These are phyloP conservation scores for Tillandsia leiboldiana DNA, from an alignment of 176 grass and related monocot genomes.

Conservation along the genomic window DNA sequence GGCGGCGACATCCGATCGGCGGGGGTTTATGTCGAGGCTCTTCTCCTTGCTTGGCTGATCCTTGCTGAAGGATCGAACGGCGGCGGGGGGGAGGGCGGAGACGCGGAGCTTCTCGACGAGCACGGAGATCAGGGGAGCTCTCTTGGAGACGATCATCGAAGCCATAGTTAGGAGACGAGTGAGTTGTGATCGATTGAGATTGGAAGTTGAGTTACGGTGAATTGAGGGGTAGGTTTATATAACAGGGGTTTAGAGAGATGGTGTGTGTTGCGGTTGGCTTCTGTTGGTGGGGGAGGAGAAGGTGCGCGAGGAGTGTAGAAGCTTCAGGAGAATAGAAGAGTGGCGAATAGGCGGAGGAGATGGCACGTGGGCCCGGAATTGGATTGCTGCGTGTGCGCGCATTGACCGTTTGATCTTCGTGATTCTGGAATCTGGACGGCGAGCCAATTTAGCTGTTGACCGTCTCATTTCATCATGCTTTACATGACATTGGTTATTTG, in stretches of 20 bases:
- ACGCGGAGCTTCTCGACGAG: background rate
- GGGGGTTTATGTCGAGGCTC: conserved; percentile 8
- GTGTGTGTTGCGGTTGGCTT: no score
- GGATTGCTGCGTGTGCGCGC: no score
- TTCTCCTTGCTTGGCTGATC: background rate
- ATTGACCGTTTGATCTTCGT: no score
- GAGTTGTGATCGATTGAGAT: background rate
- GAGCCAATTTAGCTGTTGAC: no score
- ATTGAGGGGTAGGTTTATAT: no score
- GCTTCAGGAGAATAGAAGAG: background rate
- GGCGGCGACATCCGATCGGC: background rate
- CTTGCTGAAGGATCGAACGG: background rate
- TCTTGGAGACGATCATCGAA: background rate
- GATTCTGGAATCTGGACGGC: no score
- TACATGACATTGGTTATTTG: no score
- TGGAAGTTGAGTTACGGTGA: background rate
- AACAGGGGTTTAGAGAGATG: no score
- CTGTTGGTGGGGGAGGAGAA: background rate
- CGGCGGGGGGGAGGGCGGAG: background rate
- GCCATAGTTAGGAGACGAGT: background rate
- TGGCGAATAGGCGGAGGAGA: no score
- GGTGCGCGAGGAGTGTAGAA: background rate
- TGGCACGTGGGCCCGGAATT: no score
- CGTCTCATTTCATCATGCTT: no score
- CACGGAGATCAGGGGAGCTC: background rate